Base-by-base conservation (phyloP, 2,329 filamentous ascomycete genomes). In the Neonectria hederae region DNA sequence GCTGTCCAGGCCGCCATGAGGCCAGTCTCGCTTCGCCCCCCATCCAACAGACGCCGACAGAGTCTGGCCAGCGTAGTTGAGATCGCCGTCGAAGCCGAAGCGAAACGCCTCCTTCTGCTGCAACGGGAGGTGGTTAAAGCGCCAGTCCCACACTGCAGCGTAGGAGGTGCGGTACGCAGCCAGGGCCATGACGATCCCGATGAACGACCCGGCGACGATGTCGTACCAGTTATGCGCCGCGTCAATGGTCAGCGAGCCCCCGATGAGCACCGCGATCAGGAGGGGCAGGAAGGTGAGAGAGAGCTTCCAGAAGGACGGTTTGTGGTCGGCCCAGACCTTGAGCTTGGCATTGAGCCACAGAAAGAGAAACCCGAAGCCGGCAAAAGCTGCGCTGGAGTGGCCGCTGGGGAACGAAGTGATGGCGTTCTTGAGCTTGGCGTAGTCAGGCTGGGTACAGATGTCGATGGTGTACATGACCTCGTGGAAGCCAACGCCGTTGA, bases 271-370 rank as follows among this genome's bases (percentile, higher is more conserved):
- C 1, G 89, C 88, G 1, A 82, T 86, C 0, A 92, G 81, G 1
- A 92, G 76, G 0, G 90, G 90, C 0, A 84, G 75, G 66, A 87
- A 86, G 3, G 86, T 80, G 10, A 83, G 81, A 4, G 86, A 79
- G 4, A 92, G 78, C 76, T 91, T 92, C 89, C 89, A 92, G 76
- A 90, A 85, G 0, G 86, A 82, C 0, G 90, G 85, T 63, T 90
- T 88, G 73, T 90, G 87, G 75, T 91, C 88, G 21, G 85, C 82
- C 79, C 86, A 91, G 54, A 91, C 84, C 79, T 92, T 92, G 42
- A 92, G 80, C 78, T 92, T 92, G 35, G 88, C 90, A 72, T 92
- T 92, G 26, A 92, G 81, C 79, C 91, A 92, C 11, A 92, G 80
- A 68, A 84, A 89, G 8, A 92, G 78, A 73, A 87, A 92, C 8